Conservation (phyloP, 2,329 filamentous ascomycete genomes). For the Aspergillus hortae region DNA sequence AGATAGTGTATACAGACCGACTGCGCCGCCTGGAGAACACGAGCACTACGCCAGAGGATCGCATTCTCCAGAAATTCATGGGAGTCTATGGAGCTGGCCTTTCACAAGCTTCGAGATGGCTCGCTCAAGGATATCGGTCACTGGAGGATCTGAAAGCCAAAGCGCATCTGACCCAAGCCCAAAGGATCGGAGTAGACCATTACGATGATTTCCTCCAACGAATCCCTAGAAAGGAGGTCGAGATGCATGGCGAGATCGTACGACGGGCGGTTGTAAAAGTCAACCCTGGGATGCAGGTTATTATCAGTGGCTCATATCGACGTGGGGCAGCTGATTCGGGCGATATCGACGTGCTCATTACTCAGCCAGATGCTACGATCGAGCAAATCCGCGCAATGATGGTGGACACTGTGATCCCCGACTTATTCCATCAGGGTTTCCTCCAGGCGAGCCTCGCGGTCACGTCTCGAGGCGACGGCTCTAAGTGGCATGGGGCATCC, state of each 20-base stretch:
- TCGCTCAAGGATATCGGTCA: slow-evolving; percentile 68
- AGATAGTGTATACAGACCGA: slow-evolving; percentile 72
- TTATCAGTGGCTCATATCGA: slow-evolving; percentile 80
- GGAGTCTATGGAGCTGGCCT: slow-evolving; percentile 76
- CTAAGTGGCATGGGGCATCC: slow-evolving; percentile 87
- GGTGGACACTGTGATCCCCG: slow-evolving; percentile 60
- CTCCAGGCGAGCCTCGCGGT: slow-evolving; percentile 67
- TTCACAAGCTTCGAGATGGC: slow-evolving; percentile 69
- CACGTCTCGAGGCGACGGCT: slow-evolving; percentile 54
- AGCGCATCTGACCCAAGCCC: slow-evolving; percentile 64
- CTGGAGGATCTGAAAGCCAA: slow-evolving; percentile 65
- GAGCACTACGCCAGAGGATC: slow-evolving; percentile 62
- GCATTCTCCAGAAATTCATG: slow-evolving; percentile 65
- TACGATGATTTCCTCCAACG: slow-evolving; percentile 74
- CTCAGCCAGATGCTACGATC: slow-evolving; percentile 58
- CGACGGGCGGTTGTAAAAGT: slow-evolving; percentile 55
- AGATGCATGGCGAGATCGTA: slow-evolving; percentile 64
- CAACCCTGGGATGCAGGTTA: slow-evolving; percentile 64
- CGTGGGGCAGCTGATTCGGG: slow-evolving; percentile 70
- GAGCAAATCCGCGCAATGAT: slow-evolving; percentile 59
- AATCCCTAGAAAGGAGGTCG: slow-evolving; percentile 75
- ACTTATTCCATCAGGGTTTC: slow-evolving; percentile 60
- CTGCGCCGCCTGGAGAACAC: slow-evolving; percentile 71
- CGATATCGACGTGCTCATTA: slow-evolving; percentile 84
- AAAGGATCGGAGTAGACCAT: slow-evolving; percentile 72